Percentiles rank a stretch among this genome's conserved stretches.
Conservation (phyloP, 345 rosid genomes). For the Noccaea caerulescens region DNA sequence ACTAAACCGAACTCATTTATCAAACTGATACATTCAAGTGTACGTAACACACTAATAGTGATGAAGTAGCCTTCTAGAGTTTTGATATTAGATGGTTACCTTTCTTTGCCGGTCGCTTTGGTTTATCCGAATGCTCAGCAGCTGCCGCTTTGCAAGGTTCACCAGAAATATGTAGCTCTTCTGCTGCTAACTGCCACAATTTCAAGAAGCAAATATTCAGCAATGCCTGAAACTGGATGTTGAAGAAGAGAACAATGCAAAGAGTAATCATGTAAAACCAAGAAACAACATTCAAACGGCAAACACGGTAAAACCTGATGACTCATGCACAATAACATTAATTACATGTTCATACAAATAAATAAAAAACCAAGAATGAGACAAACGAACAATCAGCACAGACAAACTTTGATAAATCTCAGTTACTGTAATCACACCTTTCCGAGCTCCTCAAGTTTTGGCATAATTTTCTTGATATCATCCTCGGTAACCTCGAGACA, state of each 20-base stretch:
- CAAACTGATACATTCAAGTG: conserved; percentile 26
- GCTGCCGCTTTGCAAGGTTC: conserved; percentile 57
- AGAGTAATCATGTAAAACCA: conserved; percentile 14
- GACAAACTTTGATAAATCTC: conserved; percentile 13
- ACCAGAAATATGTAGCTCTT: conserved; percentile 61
- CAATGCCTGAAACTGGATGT: background rate
- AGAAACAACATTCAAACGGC: conserved; percentile 5
- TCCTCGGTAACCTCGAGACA: conserved; percentile 75
- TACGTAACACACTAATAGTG: conserved; percentile 17
- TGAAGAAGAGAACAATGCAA: conserved; percentile 21
- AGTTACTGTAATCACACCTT: conserved; percentile 53
- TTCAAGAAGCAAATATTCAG: conserved; percentile 17
- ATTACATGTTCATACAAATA: conserved; percentile 4
- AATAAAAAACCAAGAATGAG: background rate
- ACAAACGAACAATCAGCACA: conserved; percentile 17
- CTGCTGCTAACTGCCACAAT: conserved; percentile 64
- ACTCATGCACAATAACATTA: background rate
- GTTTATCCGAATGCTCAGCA: conserved; percentile 57
- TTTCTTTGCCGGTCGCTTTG: conserved; percentile 65
- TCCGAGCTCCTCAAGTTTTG: conserved; percentile 74
- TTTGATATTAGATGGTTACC: conserved; percentile 51
- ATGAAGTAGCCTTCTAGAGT: conserved; percentile 22
- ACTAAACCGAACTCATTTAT: conserved; percentile 5
- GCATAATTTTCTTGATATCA: conserved; percentile 77
- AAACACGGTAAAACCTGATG: background rate